Conservation (phyloP, 768 basidiomycete genomes). For the Mycena vitilis region DNA sequence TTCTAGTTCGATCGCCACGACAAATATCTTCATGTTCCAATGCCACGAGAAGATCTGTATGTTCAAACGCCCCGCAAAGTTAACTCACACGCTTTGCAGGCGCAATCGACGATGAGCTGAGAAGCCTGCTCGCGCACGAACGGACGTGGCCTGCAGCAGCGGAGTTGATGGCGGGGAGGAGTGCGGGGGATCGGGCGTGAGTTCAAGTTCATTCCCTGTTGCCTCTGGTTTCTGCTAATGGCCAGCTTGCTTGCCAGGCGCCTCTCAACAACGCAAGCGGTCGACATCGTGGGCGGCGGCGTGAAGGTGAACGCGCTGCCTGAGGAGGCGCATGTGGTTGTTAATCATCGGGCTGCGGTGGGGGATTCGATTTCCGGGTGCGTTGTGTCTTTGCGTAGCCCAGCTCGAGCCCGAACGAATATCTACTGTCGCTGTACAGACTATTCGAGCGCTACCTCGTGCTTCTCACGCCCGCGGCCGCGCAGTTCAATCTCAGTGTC, state of each 20-base stretch:
- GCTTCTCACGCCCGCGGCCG: background rate
- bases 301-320: slow-evolving; percentile 62
- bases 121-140: slow-evolving; percentile 7
- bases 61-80: too few relatives aligned
- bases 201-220: slow-evolving; percentile 48
- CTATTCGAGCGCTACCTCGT: background rate
- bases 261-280: slow-evolving; percentile 65
- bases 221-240: too few relatives aligned
- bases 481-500: background rate
- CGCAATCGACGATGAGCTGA: slow-evolving; percentile 18
- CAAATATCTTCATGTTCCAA: too few relatives aligned
- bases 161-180: slow-evolving; percentile 12
- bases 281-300: slow-evolving; percentile 56
- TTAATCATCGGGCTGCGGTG: background rate
- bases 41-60: too few relatives aligned
- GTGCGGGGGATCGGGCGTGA: slow-evolving; percentile 20
- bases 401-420: background rate
- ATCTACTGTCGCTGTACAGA: background rate
- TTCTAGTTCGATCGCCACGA: background rate
- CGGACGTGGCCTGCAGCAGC: slow-evolving; percentile 23
- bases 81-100: background rate
- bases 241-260: too few relatives aligned
- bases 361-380: background rate
- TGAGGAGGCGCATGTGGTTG: slow-evolving; percentile 25
- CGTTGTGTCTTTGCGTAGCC: background rate